Conservation (phyloP, 2,329 filamentous ascomycete species). For the Apiospora koreana region DNA sequence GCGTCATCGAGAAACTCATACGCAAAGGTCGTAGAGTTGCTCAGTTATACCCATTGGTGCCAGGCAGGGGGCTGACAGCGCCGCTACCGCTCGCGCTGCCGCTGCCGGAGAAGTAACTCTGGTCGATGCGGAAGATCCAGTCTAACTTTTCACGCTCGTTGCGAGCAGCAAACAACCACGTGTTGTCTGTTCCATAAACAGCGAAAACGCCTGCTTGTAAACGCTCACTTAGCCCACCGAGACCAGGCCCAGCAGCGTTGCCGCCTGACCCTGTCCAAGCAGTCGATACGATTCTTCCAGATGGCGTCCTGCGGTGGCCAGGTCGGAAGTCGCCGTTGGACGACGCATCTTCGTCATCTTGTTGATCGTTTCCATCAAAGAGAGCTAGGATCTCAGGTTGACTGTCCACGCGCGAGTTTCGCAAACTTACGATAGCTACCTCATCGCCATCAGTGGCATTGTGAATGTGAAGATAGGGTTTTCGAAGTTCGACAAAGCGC, state of each 20-base stretch:
- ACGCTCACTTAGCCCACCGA: slow-evolving; percentile 57
- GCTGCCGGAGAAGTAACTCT: slow-evolving; percentile 62
- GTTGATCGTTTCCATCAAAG: slow-evolving; percentile 41
- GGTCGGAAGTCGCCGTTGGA: slow-evolving; percentile 40
- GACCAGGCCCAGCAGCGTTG: slow-evolving; percentile 37
- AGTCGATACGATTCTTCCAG: slow-evolving; percentile 55
- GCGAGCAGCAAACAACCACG: slow-evolving; percentile 88
- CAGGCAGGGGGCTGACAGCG: slow-evolving; percentile 38
- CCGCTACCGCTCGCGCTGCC: slow-evolving; percentile 43
- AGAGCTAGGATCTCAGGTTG: slow-evolving; percentile 84
- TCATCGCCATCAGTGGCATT: slow-evolving; percentile 85
- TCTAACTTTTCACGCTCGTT: slow-evolving; percentile 92
- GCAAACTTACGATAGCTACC: slow-evolving; percentile 83
- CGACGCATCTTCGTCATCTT: slow-evolving; percentile 22
- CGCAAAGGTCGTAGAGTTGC: background rate
- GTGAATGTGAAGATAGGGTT: slow-evolving; percentile 91
- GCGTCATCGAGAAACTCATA: background rate
- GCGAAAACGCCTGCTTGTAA: slow-evolving; percentile 81
- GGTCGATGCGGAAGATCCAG: slow-evolving; percentile 95
- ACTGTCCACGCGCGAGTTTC: slow-evolving; percentile 88
- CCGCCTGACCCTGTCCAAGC: slow-evolving; percentile 54
- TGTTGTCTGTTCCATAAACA: slow-evolving; percentile 91
- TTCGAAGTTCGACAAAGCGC: slow-evolving; percentile 87
- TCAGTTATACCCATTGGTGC: slow-evolving; percentile 19
- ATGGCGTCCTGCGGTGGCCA: slow-evolving; percentile 50